Evolutionary conservation across 495 filamentous ascomycete genomes (phyloP).

Genomic region (Daldinia caldariorum): DNA sequence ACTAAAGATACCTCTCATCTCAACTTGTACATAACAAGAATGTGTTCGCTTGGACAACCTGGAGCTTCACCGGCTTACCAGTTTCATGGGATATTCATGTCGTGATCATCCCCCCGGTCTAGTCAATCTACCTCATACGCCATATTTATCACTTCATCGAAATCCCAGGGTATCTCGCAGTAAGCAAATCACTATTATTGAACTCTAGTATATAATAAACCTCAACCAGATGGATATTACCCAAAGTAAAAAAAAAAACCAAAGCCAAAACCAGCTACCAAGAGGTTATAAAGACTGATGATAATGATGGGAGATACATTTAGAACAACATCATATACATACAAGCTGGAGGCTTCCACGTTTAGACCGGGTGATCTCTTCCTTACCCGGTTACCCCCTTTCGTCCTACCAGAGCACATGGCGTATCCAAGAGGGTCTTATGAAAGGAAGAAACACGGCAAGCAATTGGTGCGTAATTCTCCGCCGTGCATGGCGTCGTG

Average conservation of each 20-base stretch:
- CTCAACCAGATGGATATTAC: background rate
- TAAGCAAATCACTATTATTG: background rate
- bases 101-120: too few species aligned
- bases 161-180: background rate
- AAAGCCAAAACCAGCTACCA: too few species aligned
- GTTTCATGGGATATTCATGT: too few species aligned
- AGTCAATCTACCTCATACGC: too few species aligned
- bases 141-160: background rate
- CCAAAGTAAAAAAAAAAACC: background rate
- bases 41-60: background rate
- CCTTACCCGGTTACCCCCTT: constrained; percentile 7
- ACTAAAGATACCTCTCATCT: background rate
- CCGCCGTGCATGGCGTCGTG: constrained; percentile 44
- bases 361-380: constrained; percentile 3
- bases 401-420: constrained; percentile 49
- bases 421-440: constrained; percentile 26
- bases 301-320: background rate
- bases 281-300: background rate
- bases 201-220: background rate
- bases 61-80: background rate
- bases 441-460: background rate
- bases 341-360: constrained; percentile 6
- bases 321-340: constrained; percentile 19
- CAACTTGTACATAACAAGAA: background rate
- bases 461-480: constrained; percentile 46